Percentiles rank a stretch among this genome's conserved stretches.
These are phyloP conservation scores for Gossypium raimondii DNA, from an alignment of 345 rosid genomes.

Conservation along the genomic window DNA sequence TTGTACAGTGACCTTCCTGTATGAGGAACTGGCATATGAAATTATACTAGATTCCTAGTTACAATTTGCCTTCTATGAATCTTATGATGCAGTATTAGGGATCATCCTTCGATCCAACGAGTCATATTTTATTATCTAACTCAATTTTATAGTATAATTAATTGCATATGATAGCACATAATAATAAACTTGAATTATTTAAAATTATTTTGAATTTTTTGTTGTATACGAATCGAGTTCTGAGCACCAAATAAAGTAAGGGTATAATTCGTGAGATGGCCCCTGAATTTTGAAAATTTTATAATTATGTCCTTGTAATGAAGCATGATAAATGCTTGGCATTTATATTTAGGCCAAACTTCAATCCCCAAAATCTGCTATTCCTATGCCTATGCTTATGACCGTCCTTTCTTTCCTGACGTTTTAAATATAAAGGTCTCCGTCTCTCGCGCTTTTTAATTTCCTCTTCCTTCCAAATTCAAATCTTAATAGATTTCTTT, in stretches of 20 bases:
- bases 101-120: too few relatives aligned
- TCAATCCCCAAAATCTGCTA: not conserved
- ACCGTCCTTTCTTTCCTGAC: not conserved
- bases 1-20: constrained; percentile 20
- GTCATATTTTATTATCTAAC: too few relatives aligned
- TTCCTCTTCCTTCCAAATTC: not conserved
- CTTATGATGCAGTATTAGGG: too few relatives aligned
- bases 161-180: too few relatives aligned
- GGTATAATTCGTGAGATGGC: not conserved
- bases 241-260: too few relatives aligned
- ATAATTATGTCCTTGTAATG: not conserved
- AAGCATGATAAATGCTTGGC: not conserved
- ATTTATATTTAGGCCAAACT: not conserved
- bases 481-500: constrained; percentile 4
- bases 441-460: not conserved
- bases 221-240: too few relatives aligned
- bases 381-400: not conserved
- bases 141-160: too few relatives aligned
- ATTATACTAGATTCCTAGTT: not conserved
- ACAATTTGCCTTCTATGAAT: too few relatives aligned
- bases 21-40: constrained; percentile 15
- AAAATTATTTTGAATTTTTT: too few relatives aligned
- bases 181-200: too few relatives aligned
- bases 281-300: not conserved
- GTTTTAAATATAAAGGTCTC: not conserved